Evolutionary conservation across 352 stramenopile genomes (phyloP), one percentile per base, ranked within the genome.

Genomic region (Phytophthora agathidicida): DNA sequence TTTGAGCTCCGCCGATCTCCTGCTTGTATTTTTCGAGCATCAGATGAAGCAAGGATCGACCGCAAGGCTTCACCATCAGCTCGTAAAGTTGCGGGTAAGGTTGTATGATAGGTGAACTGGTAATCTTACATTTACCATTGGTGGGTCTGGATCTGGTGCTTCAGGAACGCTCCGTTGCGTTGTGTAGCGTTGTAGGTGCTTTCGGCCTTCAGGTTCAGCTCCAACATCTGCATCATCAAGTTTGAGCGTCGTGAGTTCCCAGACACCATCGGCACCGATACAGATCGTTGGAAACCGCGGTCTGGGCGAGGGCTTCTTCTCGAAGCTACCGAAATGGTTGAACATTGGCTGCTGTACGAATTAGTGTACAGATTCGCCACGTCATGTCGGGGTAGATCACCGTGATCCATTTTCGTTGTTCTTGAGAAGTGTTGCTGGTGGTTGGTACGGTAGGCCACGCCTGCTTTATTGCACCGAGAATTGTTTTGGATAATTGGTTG

Each of bases 131-230:
- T 10, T 5, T 59, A 49, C 58, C 49, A 53, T 35, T 52, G 43
- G 11, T 27, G 38, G 22, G 37, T 45, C 44, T 52, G 43, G 14
- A 65, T 51, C 30, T 41, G 51, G 14, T 45, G 26, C 24, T 65
- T 55, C 45, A 79, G 45, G 42, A 64, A 65, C n/a, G 24, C 37
- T 7, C 60, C 54, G 48, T 76, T 78, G 51, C 73, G 66, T 41
- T 73, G 61, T 13, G 66, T 78, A 4, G 68, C 71, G 24, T 77
- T 58, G 46, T 71, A 75, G 24, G 68, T 69, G 16, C 36, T 65
- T 37, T 79, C 66, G 23, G 63, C 68, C 26, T 70, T 61, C 49
- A 69, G 49, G 22, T 58, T 69, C 8, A 78, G 54, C 35, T 78
- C 68, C 54, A 81, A 37, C 60, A 81, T 77, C 20, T 60, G 64